Base-by-base conservation (phyloP, 116 monocot species). In the Trichopus zeylanicus region DNA sequence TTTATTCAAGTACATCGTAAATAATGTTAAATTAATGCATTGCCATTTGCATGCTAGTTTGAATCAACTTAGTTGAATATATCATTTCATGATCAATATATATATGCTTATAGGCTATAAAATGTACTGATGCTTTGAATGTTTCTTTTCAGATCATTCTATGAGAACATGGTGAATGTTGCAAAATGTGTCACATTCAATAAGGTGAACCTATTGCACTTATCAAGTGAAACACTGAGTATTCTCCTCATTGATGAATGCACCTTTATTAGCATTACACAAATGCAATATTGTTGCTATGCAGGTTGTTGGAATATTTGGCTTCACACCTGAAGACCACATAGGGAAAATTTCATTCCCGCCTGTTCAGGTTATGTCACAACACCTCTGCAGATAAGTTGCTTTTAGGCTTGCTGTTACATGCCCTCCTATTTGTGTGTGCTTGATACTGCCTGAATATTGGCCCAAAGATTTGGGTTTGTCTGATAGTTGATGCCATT, bases 151-250 rank as follows among this genome's bases (percentile, higher is more conserved):
- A 91, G 97, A 63, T 75, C 81, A 19, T 90, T 97, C 55, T 97
- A 97, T 70, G 71, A 97, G 72, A 97, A 97, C 63, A 97, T 91
- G 83, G 82, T 97, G 16, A 78, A 70, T 72, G 84, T 97, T 66
- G 78, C 91, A 75, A 97, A 79, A 75, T 97, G 91, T 73, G 97
- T 97, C 31, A 97, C 97, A 15, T 87, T 81, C 58, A 97, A 97
- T 81, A 91, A 97, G 81, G 92, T 91, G 62, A 67, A n/a, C n/a
- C 23, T n/a, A 1, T 51, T 31, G 6, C 1, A 8, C 10, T 18
- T 60, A 15, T 38, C 26, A 13, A 8, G 4, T 28, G 42, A 42
- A 16, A 26, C 19, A 15, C 24, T 25, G 26, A 24, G 1, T 3
- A 29, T 52, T 13, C 42, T 42, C 4, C n/a, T 13, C n/a, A 42